These are phyloP conservation scores for Staphylotrichum tortipilum DNA, from an alignment of 495 filamentous ascomycete species.

Conservation along the genomic window DNA sequence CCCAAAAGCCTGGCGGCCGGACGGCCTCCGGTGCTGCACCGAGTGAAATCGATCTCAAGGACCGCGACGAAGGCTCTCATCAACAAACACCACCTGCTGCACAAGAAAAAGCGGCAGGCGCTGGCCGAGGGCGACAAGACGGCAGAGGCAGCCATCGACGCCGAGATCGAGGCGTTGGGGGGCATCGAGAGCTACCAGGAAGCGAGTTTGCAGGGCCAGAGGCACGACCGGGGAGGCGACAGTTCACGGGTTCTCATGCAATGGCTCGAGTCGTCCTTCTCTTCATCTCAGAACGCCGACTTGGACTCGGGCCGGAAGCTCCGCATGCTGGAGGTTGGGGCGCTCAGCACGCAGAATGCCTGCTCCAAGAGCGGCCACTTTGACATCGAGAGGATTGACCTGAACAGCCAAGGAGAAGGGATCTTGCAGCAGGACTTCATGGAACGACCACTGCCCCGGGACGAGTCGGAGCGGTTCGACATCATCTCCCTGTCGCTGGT, in stretches of 20 bases:
- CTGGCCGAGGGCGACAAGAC: slow-evolving; percentile 50
- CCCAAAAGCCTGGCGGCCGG: slow-evolving; percentile 54
- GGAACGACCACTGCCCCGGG: slow-evolving; percentile 63
- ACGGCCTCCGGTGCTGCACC: slow-evolving; percentile 52
- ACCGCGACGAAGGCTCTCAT: slow-evolving; percentile 76
- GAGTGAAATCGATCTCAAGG: slow-evolving; percentile 57
- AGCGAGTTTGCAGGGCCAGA: slow-evolving; percentile 83
- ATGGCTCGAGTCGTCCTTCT: slow-evolving; percentile 56
- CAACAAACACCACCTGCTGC: slow-evolving; percentile 71
- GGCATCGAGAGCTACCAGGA: slow-evolving; percentile 79
- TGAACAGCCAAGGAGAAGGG: slow-evolving; percentile 71
- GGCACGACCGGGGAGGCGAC: slow-evolving; percentile 77
- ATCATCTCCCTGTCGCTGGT: slow-evolving; percentile 91
- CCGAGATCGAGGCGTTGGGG: slow-evolving; percentile 50
- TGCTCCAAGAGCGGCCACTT: slow-evolving; percentile 65
- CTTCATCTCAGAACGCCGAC: slow-evolving; percentile 21
- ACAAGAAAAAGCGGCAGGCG: slow-evolving; percentile 68
- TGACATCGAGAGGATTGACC: slow-evolving; percentile 76
- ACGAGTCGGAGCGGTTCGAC: slow-evolving; percentile 62
- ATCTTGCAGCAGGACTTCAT: slow-evolving; percentile 93
- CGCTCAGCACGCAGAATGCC: slow-evolving; percentile 74
- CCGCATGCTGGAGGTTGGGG: slow-evolving; percentile 80
- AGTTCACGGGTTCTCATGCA: slow-evolving; percentile 77
- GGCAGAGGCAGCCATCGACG: slow-evolving; percentile 46
- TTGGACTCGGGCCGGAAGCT: slow-evolving; percentile 31